Evolutionary conservation across 169 alveolate genomes (phyloP), one percentile per base, ranked within the genome.

Genomic region (Miamiensis avidus): DNA sequence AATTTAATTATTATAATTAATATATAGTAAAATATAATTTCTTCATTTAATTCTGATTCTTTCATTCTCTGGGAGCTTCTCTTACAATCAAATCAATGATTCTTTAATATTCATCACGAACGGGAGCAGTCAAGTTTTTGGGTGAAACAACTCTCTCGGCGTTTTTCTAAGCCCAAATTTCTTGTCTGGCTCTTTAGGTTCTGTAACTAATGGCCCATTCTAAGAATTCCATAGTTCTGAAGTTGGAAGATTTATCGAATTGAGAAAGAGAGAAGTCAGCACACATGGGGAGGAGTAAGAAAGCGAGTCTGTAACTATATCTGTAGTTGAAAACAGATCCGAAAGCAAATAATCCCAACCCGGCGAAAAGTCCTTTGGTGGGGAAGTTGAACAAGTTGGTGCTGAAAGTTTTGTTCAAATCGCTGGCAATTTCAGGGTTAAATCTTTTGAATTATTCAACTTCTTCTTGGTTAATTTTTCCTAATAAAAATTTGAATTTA

Each of bases 211-310:
- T 65, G 28, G 65, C 34, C 75, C 65, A 79, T 28, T 79, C 76
- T 76, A 79, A 34, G 65, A 79, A 79, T 79, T 79, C 84, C 20
- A 79, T n/a, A 79, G 84, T 34, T 72, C 73, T 79, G 29, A 79
- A 79, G 29, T 49, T 31, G 29, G 76, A 0, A 49, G 74, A 29
- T 72, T 65, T 79, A 65, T 79, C 65, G 16, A 69, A 69, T 74
- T 74, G 64, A 20, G 75, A 34, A 0, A 34, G 20, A 72, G 76
- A 34, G 65, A 79, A 34, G 15, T 79, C 84, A n/a, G 73, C 76
- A 34, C 31, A 69, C 4, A 72, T 65, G 30, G 84, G 84, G 29
- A 79, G n/a, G 29, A 79, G 4, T 1, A 79, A 34, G 27, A 79
- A 49, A 29, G 76, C 84, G 64, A 79, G 64, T 79, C 84, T 79